phyloP scores from a whole-genome alignment of 208 protist species.

The Balamuthia mandrillaris region DNA sequence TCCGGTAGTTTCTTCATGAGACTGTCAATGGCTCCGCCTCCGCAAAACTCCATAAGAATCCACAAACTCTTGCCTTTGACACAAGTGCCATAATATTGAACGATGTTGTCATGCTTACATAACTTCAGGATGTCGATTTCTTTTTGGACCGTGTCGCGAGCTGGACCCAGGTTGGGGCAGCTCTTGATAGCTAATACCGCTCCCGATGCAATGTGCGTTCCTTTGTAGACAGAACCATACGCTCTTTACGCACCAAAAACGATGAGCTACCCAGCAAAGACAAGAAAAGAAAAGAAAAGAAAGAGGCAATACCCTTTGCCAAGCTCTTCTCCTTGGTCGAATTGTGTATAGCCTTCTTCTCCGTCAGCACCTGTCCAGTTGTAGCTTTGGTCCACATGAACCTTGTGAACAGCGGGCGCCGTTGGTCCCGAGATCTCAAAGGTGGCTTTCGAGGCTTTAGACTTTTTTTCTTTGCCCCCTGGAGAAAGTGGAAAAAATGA shows the following conservation, averaged over 20 bases:
- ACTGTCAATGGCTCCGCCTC: neutral
- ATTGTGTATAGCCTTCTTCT: neutral
- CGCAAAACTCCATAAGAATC: conserved; percentile 27
- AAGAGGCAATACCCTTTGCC: neutral
- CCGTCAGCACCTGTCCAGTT: neutral
- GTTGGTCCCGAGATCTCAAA: conserved; percentile 16
- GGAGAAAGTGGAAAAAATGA: too few species aligned
- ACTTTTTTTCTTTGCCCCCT: conserved; percentile 7
- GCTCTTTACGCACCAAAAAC: neutral
- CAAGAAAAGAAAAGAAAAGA: neutral
- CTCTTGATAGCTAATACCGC: neutral
- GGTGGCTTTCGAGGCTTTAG: neutral
- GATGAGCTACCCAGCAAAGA: neutral
- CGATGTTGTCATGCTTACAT: conserved; percentile 13
- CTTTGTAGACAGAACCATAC: conserved; percentile 6
- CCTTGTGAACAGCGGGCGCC: neutral
- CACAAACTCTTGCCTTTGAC: conserved; percentile 7
- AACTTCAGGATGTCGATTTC: conserved; percentile 27
- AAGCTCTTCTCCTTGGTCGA: neutral
- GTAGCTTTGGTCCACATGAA: neutral
- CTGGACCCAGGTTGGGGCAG: conserved; percentile 16
- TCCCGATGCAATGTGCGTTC: conserved; percentile 6
- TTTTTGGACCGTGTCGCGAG: neutral
- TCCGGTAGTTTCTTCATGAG: neutral
- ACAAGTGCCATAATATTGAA: conserved; percentile 3